Percentiles rank a stretch among this genome's conserved stretches.
phyloP scores from a whole-genome alignment of 2,329 filamentous ascomycete genomes.

The Alternaria gansuensis region DNA sequence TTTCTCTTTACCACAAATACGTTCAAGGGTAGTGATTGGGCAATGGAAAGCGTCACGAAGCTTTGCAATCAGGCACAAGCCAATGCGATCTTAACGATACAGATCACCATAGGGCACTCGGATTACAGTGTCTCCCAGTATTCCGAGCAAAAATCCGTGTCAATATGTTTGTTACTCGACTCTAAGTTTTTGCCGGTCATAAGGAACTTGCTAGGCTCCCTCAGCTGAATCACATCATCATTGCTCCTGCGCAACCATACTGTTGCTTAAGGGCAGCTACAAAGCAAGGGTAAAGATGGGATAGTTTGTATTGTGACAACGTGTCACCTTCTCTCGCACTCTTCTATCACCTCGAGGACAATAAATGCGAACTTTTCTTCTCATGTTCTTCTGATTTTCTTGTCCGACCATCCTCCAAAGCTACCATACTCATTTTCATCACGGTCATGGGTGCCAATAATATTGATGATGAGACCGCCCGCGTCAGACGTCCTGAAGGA shows the following conservation, averaged over 20 bases:
- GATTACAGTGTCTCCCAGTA: not conserved
- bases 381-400: not conserved
- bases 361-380: not conserved
- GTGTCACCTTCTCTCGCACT: not conserved
- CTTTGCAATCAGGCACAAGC: not conserved
- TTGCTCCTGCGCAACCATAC: not conserved
- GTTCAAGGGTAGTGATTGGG: not conserved
- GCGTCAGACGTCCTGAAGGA: not conserved
- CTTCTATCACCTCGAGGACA: not conserved
- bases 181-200: not conserved
- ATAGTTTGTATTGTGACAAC: not conserved
- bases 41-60: not conserved
- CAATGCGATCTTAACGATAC: not conserved
- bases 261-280: not conserved
- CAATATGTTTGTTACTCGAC: not conserved
- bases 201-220: not conserved
- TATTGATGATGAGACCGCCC: not conserved
- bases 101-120: no score
- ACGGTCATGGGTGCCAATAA: not conserved
- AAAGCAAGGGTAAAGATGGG: not conserved
- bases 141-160: not conserved
- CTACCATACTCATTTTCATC: not conserved
- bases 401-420: not conserved
- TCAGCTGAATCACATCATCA: not conserved
- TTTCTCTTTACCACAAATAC: not conserved